These are phyloP conservation scores for Excoecaria agallocha DNA, from an alignment of 345 rosid genomes.

Conservation along the genomic window DNA sequence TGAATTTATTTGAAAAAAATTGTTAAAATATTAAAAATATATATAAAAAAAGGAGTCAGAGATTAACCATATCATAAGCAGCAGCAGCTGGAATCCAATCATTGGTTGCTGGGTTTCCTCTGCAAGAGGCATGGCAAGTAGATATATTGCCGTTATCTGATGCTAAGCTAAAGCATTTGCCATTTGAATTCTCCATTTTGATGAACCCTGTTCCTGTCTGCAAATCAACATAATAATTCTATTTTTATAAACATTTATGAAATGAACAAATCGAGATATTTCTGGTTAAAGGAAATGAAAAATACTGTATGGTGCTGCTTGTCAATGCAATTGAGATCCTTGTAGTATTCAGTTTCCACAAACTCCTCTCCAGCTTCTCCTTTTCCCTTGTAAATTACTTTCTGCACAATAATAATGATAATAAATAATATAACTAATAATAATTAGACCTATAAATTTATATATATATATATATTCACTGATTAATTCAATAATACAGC, in stretches of 20 bases:
- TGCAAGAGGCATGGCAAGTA: slow-evolving; percentile 41
- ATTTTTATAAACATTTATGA: background rate
- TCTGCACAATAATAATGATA: slow-evolving; percentile 20
- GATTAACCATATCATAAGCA: slow-evolving; percentile 35
- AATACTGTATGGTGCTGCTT: slow-evolving; percentile 65
- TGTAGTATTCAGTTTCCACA: slow-evolving; percentile 61
- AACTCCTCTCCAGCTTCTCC: slow-evolving; percentile 46
- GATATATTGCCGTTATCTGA: slow-evolving; percentile 21
- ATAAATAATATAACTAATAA: too few species aligned
- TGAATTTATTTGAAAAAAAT: too few species aligned
- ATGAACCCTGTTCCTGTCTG: slow-evolving; percentile 81
- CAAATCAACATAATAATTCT: slow-evolving; percentile 1
- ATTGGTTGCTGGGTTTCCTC: slow-evolving; percentile 73
- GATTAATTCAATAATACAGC: too few species aligned
- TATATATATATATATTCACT: too few species aligned
- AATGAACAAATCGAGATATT: background rate
- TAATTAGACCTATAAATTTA: too few species aligned
- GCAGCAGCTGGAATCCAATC: slow-evolving; percentile 60
- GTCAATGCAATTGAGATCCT: slow-evolving; percentile 54
- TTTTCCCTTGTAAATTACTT: slow-evolving; percentile 32
- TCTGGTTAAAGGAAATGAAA: background rate
- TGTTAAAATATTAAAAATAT: too few species aligned
- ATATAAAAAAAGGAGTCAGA: too few species aligned
- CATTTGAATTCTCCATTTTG: slow-evolving; percentile 31
- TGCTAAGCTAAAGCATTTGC: slow-evolving; percentile 32